Conservation (phyloP, 1,284 basidiomycete genomes). For the Amylostereum chailletii region DNA sequence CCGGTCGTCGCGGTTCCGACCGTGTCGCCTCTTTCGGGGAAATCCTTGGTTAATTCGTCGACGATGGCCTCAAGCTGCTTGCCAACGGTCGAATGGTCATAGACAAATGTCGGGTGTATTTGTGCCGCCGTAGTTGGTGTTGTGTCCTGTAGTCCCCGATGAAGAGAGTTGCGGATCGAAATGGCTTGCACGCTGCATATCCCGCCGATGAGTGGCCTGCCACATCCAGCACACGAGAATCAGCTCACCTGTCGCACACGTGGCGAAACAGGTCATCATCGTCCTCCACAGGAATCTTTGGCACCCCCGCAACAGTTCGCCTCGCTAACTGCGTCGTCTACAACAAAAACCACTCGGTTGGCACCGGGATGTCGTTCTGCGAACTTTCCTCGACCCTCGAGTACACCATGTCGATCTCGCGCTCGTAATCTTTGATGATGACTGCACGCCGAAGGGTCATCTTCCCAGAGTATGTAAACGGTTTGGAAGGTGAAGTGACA, state of each 20-base stretch:
- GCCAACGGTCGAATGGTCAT: constrained; percentile 19
- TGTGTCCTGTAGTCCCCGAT: constrained; percentile 21
- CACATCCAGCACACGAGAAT: too few species aligned
- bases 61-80: constrained; percentile 21
- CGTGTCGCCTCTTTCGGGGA: constrained; percentile 13
- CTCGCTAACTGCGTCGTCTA: constrained; percentile 20
- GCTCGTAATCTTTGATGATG: constrained; percentile 24
- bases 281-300: constrained; percentile 17
- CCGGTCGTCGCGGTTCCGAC: background rate
- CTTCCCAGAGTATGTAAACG: constrained; percentile 28
- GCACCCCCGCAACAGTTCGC: constrained; percentile 17
- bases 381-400: constrained; percentile 19
- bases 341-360: constrained; percentile 19
- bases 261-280: constrained; percentile 29
- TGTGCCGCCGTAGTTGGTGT: constrained; percentile 14
- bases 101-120: constrained; percentile 23
- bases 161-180: constrained; percentile 29
- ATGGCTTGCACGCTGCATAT: constrained; percentile 27
- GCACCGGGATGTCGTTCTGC: constrained; percentile 18
- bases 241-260: constrained; percentile 30
- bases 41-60: constrained; percentile 21
- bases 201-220: too few species aligned
- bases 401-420: constrained; percentile 27
- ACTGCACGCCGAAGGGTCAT: constrained; percentile 22
- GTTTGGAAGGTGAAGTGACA: constrained; percentile 22